These are phyloP conservation scores for Closterium sp. DNA, from an alignment of 139 green algal genomes.

Conservation along the genomic window DNA sequence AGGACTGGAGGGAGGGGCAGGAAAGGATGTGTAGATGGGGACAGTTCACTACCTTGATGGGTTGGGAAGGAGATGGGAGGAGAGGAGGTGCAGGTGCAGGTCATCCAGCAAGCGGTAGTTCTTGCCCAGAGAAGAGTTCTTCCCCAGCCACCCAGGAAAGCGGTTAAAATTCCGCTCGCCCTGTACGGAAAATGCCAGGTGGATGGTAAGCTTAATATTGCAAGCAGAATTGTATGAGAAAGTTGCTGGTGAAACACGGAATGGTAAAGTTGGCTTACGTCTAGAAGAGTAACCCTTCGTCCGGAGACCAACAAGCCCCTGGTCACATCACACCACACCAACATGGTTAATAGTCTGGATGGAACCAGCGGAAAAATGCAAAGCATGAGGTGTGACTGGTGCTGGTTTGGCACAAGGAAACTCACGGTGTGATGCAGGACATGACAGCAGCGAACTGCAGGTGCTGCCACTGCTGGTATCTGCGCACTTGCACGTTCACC, in stretches of 20 bases:
- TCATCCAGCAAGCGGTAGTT: constrained; percentile 84
- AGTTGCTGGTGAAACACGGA: not conserved
- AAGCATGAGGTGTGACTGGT: not conserved
- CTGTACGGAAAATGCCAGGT: not conserved
- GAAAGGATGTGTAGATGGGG: not conserved
- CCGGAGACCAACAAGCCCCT: not conserved
- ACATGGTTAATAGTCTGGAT: not conserved
- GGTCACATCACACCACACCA: not conserved
- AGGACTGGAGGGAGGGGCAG: not conserved
- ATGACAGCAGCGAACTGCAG: constrained; percentile 69
- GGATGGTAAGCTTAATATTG: too few species aligned
- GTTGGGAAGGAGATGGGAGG: constrained; percentile 41
- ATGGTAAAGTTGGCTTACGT: not conserved
- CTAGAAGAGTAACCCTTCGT: too few species aligned
- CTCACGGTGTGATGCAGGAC: constrained; percentile 68
- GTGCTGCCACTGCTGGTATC: constrained; percentile 72
- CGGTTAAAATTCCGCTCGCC: constrained; percentile 64
- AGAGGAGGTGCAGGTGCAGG: constrained; percentile 77
- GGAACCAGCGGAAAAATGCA: not conserved
- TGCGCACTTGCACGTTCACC: constrained; percentile 70
- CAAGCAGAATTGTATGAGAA: not conserved
- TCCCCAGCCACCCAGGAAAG: constrained; percentile 92
- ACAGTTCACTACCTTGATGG: constrained; percentile 5
- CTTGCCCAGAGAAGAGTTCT: constrained; percentile 81
- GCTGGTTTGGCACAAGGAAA: not conserved